Conservation (phyloP, 352 stramenopile species). For the Phytophthora fragariaefolia region DNA sequence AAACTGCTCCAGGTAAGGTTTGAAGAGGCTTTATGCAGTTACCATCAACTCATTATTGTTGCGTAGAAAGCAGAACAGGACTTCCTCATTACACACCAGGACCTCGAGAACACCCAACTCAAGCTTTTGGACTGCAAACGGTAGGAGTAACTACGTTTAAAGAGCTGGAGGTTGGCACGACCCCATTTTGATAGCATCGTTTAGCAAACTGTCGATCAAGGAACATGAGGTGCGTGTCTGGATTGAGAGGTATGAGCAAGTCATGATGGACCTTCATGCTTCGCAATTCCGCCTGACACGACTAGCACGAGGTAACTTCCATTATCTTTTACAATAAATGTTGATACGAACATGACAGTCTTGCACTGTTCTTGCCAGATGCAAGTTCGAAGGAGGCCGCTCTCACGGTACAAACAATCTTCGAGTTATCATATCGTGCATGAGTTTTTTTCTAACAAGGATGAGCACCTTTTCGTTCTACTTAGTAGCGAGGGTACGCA, state of each 20-base stretch:
- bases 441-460: not conserved
- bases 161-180: too few species aligned
- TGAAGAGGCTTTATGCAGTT: not conserved
- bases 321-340: not conserved
- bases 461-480: not conserved
- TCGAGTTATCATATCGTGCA: not conserved
- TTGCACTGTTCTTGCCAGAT: constrained; percentile 37
- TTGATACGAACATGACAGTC: not conserved
- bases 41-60: too few species aligned
- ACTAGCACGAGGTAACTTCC: constrained; percentile 54
- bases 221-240: constrained; percentile 68
- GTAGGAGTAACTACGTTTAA: constrained; percentile 33
- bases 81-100: constrained; percentile 66
- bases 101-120: constrained; percentile 72
- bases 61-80: constrained; percentile 75
- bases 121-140: constrained; percentile 74
- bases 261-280: constrained; percentile 85
- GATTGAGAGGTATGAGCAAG: constrained; percentile 85
- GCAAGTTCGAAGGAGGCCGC: constrained; percentile 71
- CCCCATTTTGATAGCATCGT: not conserved
- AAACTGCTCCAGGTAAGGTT: constrained; percentile 70
- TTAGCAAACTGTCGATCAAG: constrained; percentile 55
- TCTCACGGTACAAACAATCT: constrained; percentile 64
- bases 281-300: constrained; percentile 77
- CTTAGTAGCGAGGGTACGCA: constrained; percentile 55